Conservation (phyloP, 768 basidiomycete species). For the Tulasnella calospora region DNA sequence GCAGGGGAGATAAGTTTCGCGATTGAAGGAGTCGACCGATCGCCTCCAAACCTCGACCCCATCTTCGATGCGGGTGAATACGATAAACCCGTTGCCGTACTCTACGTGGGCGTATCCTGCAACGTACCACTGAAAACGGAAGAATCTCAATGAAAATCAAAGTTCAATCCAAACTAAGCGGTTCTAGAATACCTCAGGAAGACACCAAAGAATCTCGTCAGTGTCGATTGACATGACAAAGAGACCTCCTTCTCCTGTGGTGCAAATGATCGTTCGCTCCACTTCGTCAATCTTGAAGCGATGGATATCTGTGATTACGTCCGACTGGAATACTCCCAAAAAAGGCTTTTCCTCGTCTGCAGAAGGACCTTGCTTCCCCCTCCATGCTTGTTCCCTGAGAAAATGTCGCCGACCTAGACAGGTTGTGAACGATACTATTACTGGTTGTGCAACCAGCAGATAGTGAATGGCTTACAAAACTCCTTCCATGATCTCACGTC, state of each 20-base stretch:
- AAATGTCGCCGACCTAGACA: conserved; percentile 14
- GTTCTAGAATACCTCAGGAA: conserved; percentile 45
- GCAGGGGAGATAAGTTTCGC: conserved; percentile 18
- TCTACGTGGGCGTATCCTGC: conserved; percentile 59
- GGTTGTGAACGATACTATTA: background rate
- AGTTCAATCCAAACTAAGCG: conserved; percentile 1
- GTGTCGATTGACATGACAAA: conserved; percentile 52
- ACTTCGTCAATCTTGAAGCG: conserved; percentile 72
- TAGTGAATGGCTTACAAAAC: conserved; percentile 47
- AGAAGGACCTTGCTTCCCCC: background rate
- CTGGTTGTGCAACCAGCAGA: background rate
- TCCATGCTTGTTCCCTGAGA: conserved; percentile 13
- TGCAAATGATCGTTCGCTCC: conserved; percentile 56
- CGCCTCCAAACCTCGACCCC: conserved; percentile 66
- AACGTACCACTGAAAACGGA: conserved; percentile 43
- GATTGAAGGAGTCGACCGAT: conserved; percentile 7
- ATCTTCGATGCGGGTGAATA: conserved; percentile 55
- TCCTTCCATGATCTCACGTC: conserved; percentile 51
- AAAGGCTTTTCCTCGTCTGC: background rate
- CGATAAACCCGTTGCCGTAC: conserved; percentile 63
- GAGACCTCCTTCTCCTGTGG: conserved; percentile 52
- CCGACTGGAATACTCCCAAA: background rate
- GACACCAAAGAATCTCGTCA: conserved; percentile 52
- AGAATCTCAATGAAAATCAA: background rate
- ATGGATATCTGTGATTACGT: conserved; percentile 38